Conservation (phyloP, 1,284 basidiomycete species). For the Cystobasidium sp. region DNA sequence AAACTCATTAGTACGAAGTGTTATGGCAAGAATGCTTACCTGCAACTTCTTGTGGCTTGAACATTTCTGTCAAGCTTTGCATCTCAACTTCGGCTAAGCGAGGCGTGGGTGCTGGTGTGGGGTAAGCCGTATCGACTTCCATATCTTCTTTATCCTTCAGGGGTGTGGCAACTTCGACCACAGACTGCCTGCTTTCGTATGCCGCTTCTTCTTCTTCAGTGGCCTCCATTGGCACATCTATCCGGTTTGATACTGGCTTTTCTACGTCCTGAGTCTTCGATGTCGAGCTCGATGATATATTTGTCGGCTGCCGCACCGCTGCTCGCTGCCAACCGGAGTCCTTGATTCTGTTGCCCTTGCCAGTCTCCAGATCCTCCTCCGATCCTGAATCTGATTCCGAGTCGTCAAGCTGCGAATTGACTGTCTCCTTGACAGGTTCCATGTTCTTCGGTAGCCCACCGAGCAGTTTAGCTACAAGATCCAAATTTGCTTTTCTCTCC, state of each 20-base stretch:
- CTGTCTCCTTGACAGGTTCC: not conserved
- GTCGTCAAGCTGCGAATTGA: not conserved
- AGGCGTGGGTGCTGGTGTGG: too few relatives aligned
- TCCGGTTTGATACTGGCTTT: too few relatives aligned
- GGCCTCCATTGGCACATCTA: too few relatives aligned
- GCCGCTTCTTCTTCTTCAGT: too few relatives aligned
- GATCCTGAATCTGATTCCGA: not conserved
- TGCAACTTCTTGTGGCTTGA: constrained; percentile 40
- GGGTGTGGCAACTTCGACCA: not conserved
- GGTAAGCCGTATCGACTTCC: not conserved
- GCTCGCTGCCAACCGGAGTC: too few relatives aligned
- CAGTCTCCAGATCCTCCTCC: not conserved
- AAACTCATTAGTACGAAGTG: not conserved
- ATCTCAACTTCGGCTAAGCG: constrained; percentile 16
- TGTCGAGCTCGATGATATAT: too few relatives aligned
- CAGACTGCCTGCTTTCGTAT: not conserved
- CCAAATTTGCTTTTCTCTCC: constrained; percentile 23
- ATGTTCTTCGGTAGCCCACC: constrained; percentile 14
- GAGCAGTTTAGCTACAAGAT: constrained; percentile 26
- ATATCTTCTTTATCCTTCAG: not conserved
- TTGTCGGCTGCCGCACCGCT: too few relatives aligned
- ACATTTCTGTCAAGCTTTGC: constrained; percentile 43
- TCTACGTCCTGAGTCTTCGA: too few relatives aligned
- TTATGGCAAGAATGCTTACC: constrained; percentile 3
- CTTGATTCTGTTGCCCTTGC: not conserved